These are phyloP conservation scores for Rhizopogon vulgaris DNA, from an alignment of 768 basidiomycete species.

Conservation along the genomic window DNA sequence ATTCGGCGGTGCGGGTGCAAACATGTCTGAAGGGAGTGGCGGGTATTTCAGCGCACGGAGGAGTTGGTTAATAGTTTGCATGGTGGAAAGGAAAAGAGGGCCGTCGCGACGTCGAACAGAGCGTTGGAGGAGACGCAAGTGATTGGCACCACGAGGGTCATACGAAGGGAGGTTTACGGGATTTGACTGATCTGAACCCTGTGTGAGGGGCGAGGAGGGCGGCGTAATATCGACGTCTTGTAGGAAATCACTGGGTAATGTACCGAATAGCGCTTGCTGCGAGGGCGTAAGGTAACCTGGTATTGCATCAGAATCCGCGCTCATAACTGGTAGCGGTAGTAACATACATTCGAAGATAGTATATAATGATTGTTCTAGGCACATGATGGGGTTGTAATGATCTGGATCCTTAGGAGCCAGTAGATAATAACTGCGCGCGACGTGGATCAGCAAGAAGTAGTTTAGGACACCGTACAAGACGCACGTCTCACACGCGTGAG, in stretches of 20 bases:
- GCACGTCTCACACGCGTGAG: slow-evolving; percentile 61
- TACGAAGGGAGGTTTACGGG: slow-evolving; percentile 25
- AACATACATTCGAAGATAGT: slow-evolving; percentile 65
- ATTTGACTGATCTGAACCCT: slow-evolving; percentile 25
- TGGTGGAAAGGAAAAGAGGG: slow-evolving; percentile 59
- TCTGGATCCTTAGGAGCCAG: slow-evolving; percentile 80
- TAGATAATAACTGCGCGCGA: slow-evolving; percentile 55
- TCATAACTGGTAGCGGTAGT: neutral
- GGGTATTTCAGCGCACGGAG: slow-evolving; percentile 66
- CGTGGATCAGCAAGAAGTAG: neutral
- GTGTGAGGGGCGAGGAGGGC: slow-evolving; percentile 25
- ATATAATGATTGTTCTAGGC: slow-evolving; percentile 64
- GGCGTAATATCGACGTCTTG: slow-evolving; percentile 16
- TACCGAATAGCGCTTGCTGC: slow-evolving; percentile 63
- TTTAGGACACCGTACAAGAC: slow-evolving; percentile 4
- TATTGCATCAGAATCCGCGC: slow-evolving; percentile 7
- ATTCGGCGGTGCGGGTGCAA: slow-evolving; percentile 40
- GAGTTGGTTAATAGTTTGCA: slow-evolving; percentile 56
- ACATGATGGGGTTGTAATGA: slow-evolving; percentile 82
- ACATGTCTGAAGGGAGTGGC: slow-evolving; percentile 43
- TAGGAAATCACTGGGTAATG: slow-evolving; percentile 42
- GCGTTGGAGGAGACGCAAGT: slow-evolving; percentile 59
- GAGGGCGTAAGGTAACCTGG: slow-evolving; percentile 62
- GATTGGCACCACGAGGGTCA: slow-evolving; percentile 25
- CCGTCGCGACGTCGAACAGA: slow-evolving; percentile 68